A percentile compares a stretch with the other conserved stretches of the same genome.
Evolutionary conservation across 2,329 filamentous ascomycete species (phyloP).

Genomic region (Reticulascus tulasneorum): DNA sequence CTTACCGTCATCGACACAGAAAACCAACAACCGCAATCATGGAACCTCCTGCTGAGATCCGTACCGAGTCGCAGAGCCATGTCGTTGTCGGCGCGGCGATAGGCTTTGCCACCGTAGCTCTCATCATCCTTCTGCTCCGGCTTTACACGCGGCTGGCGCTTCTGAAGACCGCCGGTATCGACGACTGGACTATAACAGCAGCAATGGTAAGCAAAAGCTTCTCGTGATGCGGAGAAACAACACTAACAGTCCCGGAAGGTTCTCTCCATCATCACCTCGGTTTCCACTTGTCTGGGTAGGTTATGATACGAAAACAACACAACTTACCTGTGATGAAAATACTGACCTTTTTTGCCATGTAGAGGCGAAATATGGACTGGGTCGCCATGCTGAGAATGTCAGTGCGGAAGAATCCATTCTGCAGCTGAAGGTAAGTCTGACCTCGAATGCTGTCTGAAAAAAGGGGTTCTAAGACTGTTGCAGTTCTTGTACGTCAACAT

Average conservation of each 20-base stretch:
- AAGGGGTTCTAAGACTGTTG: background rate
- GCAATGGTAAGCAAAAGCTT: constrained; percentile 14
- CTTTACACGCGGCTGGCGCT: constrained; percentile 20
- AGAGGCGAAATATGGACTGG: constrained; percentile 23
- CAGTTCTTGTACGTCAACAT: constrained; percentile 22
- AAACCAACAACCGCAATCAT: background rate
- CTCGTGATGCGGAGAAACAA: background rate
- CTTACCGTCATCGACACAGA: too few species aligned
- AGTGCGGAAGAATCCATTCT: constrained; percentile 9
- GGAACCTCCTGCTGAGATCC: constrained; percentile 1
- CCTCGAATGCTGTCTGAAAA: background rate
- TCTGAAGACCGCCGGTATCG: constrained; percentile 18
- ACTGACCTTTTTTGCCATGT: background rate
- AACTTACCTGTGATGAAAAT: background rate
- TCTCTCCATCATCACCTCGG: constrained; percentile 13
- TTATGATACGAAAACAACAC: background rate
- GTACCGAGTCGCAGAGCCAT: constrained; percentile 16
- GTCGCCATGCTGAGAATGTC: constrained; percentile 19
- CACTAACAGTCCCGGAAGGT: constrained; percentile 11
- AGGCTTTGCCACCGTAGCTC: constrained; percentile 14
- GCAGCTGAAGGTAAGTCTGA: constrained; percentile 18
- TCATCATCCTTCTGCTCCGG: constrained; percentile 12
- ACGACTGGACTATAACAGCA: constrained; percentile 22
- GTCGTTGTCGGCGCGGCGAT: constrained; percentile 18
- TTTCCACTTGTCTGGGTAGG: constrained; percentile 7